A percentile compares a stretch with the other conserved stretches of the same genome.
Evolutionary conservation across 371 early-diverging fungal genomes (phyloP).

Genomic region (Smittium culicis): DNA sequence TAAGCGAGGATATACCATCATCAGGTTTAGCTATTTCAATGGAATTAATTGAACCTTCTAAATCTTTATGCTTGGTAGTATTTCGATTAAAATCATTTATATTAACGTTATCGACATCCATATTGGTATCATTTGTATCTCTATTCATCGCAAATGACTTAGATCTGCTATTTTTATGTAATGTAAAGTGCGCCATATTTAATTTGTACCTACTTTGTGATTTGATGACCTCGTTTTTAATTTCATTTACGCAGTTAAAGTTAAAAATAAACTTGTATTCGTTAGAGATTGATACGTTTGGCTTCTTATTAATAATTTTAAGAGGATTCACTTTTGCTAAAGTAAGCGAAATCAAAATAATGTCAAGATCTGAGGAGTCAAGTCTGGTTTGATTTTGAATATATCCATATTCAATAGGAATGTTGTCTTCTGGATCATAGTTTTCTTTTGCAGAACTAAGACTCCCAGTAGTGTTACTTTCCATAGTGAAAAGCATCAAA

Average conservation of each 20-base stretch:
- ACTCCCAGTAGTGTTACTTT: slow-evolving; percentile 25
- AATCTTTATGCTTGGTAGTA: no score
- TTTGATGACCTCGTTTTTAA: slow-evolving; percentile 32
- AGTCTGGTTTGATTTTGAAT: slow-evolving; percentile 41
- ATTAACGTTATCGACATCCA: neutral
- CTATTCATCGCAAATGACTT: neutral
- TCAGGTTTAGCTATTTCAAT: no score
- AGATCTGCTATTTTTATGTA: slow-evolving; percentile 43
- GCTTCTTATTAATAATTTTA: slow-evolving; percentile 40
- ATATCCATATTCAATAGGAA: slow-evolving; percentile 41
- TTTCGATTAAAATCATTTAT: no score
- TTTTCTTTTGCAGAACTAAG: no score
- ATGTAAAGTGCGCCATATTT: slow-evolving; percentile 46
- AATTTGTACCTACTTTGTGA: slow-evolving; percentile 51
- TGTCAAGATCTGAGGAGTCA: slow-evolving; percentile 53
- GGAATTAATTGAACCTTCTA: no score
- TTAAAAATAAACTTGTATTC: slow-evolving; percentile 55
- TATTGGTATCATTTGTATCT: neutral
- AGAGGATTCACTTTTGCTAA: slow-evolving; percentile 65
- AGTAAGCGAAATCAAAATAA: slow-evolving; percentile 57
- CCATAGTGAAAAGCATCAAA: slow-evolving; percentile 48
- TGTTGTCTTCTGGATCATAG: neutral
- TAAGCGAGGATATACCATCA: neutral
- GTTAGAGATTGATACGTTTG: slow-evolving; percentile 34
- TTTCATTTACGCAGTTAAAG: slow-evolving; percentile 26